Evolutionary conservation across 805 yeast genomes (phyloP), one percentile per base, ranked within the genome.

Genomic region (Grigorovia humatica): DNA sequence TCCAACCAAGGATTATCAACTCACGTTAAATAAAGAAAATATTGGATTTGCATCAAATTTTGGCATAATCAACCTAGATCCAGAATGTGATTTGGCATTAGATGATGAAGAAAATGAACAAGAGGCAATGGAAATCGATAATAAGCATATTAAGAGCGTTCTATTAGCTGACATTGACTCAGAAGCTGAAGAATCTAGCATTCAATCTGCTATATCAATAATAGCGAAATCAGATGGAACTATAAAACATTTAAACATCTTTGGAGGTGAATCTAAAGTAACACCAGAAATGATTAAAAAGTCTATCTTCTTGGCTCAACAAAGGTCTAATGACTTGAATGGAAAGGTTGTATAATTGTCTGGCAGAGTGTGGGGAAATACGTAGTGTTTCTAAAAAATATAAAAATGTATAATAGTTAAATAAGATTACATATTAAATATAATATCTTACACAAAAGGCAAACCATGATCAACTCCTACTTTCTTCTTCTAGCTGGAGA

Each of bases 131-230:
- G 67, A 58, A 6, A 69, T 65, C 17, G 68, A 68, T 32, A 69
- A 69, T 65, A 55, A 46, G 20, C 20, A 43, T 19, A 23, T n/a
- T 5, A 49, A 64, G 23, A 56, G 77, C 1, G 70, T 80, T 0
- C 59, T 87, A 15, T 64, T 88, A 47, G 81, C 86, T 1, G 96
- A 88, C 62, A 60, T 87, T 43, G 95, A 88, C 63, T 95, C 95
- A 13, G 91, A 85, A 54, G 84, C 89, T 5, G 96, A 88, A 65
- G 95, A 88, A 60, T 61, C 71, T 12, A 74, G 81, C 35, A 74
- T 83, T 2, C 68, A 67, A 45, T 79, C 85, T 44, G 74, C 80
- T 18, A 68, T 87, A 15, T 68, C 73, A 0, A 72, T 81, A 15
- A 57, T 66, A 42, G 60, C 61, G 44, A 52, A 55, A 30, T 48